phyloP scores from a whole-genome alignment of 768 basidiomycete genomes.

The Serendipita sp. region DNA sequence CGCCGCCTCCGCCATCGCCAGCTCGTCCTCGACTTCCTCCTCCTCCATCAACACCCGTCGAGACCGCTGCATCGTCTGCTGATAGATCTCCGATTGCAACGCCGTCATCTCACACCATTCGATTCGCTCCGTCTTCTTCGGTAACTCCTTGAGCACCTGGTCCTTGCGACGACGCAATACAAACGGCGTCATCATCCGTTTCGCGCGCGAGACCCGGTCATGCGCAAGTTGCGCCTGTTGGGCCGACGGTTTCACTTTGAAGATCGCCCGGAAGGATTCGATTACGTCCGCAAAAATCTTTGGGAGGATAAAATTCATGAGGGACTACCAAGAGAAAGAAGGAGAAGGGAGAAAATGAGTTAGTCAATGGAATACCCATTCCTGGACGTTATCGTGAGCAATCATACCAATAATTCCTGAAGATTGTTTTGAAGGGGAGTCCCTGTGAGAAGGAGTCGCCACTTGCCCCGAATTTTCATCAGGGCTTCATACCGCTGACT shows the following conservation, averaged over 20 bases:
- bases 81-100: constrained; percentile 69
- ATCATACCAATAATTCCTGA: constrained; percentile 72
- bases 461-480: constrained; percentile 68
- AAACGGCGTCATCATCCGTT: constrained; percentile 99
- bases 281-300: constrained; percentile 65
- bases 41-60: constrained; percentile 57
- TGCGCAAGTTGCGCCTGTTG: constrained; percentile 78
- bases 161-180: constrained; percentile 94
- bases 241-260: constrained; percentile 92
- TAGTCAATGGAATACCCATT: not conserved
- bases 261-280: constrained; percentile 76
- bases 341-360: no score
- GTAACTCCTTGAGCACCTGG: constrained; percentile 87
- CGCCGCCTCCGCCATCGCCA: constrained; percentile 19
- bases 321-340: constrained; percentile 43
- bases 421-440: constrained; percentile 90
- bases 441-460: constrained; percentile 87
- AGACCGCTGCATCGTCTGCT: constrained; percentile 70
- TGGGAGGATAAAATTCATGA: constrained; percentile 96
- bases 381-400: not conserved
- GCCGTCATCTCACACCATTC: constrained; percentile 91
- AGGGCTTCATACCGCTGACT: constrained; percentile 91
- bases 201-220: constrained; percentile 85
- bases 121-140: constrained; percentile 81
- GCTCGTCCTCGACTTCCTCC: constrained; percentile 14